A percentile compares a stretch with the other conserved stretches of the same genome.
Conservation (phyloP, 306 rosid genomes). For the Malus domestica region ASM211411v1 NC_041803.1:29944001-29944500, state of each 20-base stretch:
- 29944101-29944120: neutral
- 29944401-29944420: no score
- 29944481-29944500: no score
- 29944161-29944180: neutral
- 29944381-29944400: neutral
- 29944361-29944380: neutral
- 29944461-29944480: no score
- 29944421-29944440: no score
- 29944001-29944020: neutral
- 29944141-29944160: neutral
- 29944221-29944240: no score
- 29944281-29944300: no score
- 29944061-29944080: neutral
- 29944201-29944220: no score
- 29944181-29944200: neutral
- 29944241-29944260: no score
- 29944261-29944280: fast-evolving
- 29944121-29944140: neutral
- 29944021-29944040: neutral
- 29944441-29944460: no score
- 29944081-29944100: no score
- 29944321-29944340: fast-evolving
- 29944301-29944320: no score
- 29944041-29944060: neutral
- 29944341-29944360: neutral